Evolutionary conservation across 2,329 filamentous ascomycete genomes (phyloP), one percentile per base, ranked within the genome.

Genomic region (Trichoderma atrobrunneum): DNA sequence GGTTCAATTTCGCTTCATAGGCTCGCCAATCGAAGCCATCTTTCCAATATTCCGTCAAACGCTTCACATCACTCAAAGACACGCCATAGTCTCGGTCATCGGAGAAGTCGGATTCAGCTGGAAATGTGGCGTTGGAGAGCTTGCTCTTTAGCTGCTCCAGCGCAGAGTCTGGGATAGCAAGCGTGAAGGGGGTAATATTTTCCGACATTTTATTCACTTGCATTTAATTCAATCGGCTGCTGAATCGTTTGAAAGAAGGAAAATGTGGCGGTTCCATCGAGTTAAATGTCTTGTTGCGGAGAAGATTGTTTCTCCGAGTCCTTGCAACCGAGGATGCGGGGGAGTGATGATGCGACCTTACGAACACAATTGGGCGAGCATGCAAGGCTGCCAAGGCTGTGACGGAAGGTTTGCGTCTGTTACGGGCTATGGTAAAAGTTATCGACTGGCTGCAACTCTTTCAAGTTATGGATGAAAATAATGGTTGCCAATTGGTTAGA

Each of bases 1-100:
- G 73, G 76, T 92, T 92, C 7, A 92, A 76, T 66, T 84, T 83
- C 4, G 83, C 80, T 78, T 93, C 90, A 18, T 86, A 83, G 28
- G 83, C 82, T 10, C 88, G 85, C 90, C 90, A 93, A 76, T 91
- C 85, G 78, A 88, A 92, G n/a, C 85, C 84, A 11, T 81, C 75
- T 32, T 74, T 74, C 83, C 83, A 85, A 72, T 81, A 78, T 2
- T 76, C 72, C 1, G 77, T 78, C 18, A 85, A 77, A 5, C 83
- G 79, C 57, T 77, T 78, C 26, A 83, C 75, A 21, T 82, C 79
- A 24, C 76, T 75, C 12, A 78, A 76, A 0, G 81, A 73, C 0
- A 79, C 73, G 26, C 82, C 82, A 32, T 78, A 81, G 28, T 73
- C 69, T 77, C 77, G 80, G 65, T 79, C 77, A 26, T 82, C 77